phyloP scores from a whole-genome alignment of 345 rosid species.

The Eucalyptus albens region DNA sequence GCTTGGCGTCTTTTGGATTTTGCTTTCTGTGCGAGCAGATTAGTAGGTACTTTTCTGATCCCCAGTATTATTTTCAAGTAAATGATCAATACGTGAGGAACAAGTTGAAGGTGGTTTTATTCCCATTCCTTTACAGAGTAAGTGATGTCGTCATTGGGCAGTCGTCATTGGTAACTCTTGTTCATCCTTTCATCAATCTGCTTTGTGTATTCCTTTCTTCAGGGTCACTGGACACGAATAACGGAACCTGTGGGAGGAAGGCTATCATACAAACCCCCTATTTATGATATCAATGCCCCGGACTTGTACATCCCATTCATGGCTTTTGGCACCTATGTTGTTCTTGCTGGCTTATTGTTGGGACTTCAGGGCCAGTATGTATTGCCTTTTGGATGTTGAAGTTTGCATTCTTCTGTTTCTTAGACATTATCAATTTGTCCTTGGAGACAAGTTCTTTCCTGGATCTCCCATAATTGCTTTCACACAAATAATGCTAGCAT shows the following conservation, averaged over 20 bases:
- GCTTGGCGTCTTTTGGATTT: not conserved
- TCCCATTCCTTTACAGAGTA: slow-evolving; percentile 94
- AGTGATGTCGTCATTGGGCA: not conserved
- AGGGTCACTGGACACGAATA: slow-evolving; percentile 72
- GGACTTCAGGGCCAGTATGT: slow-evolving; percentile 56
- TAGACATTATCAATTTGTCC: not conserved
- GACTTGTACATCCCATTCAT: slow-evolving; percentile 67
- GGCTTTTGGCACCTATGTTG: slow-evolving; percentile 59
- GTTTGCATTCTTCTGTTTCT: not conserved
- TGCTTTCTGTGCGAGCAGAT: slow-evolving; percentile 34
- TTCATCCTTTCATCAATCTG: too few species aligned
- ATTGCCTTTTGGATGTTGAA: not conserved
- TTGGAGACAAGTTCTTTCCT: not conserved
- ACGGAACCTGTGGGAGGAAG: slow-evolving; percentile 63
- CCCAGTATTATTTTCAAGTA: slow-evolving; percentile 95
- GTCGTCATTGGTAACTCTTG: not conserved
- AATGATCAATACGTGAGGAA: slow-evolving; percentile 93
- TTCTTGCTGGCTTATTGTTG: slow-evolving; percentile 57
- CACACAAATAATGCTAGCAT: not conserved
- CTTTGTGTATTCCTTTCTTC: not conserved
- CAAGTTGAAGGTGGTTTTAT: slow-evolving; percentile 82
- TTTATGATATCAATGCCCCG: slow-evolving; percentile 67
- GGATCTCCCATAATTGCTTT: not conserved
- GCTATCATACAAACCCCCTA: slow-evolving; percentile 56
- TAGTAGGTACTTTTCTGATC: slow-evolving; percentile 82